Conservation (phyloP, 1,284 basidiomycete genomes). For the Trichosporon coremiiforme region DNA sequence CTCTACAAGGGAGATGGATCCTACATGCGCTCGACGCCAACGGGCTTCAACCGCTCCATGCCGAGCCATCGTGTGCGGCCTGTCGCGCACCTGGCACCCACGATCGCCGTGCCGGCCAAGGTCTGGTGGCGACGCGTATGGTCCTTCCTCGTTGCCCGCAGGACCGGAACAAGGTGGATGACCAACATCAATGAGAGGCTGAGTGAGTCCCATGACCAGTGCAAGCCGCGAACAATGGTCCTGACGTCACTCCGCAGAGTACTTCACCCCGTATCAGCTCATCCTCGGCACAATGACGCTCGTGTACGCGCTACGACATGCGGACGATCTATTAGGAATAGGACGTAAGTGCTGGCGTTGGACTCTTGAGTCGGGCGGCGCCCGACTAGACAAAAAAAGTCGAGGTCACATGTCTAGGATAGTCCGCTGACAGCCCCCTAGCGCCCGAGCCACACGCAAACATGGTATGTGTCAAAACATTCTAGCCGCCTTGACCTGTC, state of each 20-base stretch:
- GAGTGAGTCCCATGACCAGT: conserved; percentile 39
- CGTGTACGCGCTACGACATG: conserved; percentile 80
- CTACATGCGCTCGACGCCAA: conserved; percentile 47
- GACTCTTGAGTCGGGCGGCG: background rate
- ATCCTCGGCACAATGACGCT: conserved; percentile 80
- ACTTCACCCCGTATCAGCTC: conserved; percentile 93
- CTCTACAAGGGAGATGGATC: conserved; percentile 69
- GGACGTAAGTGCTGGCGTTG: conserved; percentile 63
- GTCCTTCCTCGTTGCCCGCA: conserved; percentile 42
- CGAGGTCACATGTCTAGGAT: background rate
- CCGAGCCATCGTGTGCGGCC: conserved; percentile 10
- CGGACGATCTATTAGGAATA: conserved; percentile 84
- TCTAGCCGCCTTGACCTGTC: background rate
- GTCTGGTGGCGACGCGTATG: conserved; percentile 37
- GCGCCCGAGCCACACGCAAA: conserved; percentile 91
- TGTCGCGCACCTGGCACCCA: background rate
- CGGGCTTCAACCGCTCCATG: conserved; percentile 10
- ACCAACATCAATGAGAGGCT: conserved; percentile 49
- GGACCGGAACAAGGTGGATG: conserved; percentile 44
- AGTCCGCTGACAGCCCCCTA: conserved; percentile 44
- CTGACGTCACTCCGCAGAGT: conserved; percentile 60
- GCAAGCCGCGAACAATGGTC: background rate
- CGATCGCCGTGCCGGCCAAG: background rate
- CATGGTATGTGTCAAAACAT: conserved; percentile 63
- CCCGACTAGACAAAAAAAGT: background rate